These are phyloP conservation scores for Nicotiana paniculata DNA, from an alignment of 257 asterid species.

Conservation along the genomic window DNA sequence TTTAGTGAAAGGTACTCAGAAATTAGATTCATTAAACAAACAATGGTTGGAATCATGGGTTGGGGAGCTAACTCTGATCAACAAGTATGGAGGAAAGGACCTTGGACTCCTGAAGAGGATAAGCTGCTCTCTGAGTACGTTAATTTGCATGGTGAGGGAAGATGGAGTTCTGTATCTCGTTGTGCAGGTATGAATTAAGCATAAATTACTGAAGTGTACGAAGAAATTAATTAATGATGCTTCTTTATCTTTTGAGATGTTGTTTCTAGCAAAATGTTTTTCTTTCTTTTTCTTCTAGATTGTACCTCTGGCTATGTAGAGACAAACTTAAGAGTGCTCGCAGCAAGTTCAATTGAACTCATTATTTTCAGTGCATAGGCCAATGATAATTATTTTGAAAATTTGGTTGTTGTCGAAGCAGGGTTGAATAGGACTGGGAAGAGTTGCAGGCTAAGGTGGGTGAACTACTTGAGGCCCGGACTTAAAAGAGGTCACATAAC, in stretches of 20 bases:
- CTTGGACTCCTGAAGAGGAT: constrained; percentile 46
- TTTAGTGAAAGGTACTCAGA: background rate
- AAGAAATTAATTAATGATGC: background rate
- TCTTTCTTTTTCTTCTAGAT: background rate
- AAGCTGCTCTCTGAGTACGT: constrained; percentile 28
- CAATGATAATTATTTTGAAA: too few relatives aligned
- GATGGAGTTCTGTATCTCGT: constrained; percentile 40
- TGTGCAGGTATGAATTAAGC: constrained; percentile 20
- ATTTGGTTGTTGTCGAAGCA: background rate
- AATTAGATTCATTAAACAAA: background rate
- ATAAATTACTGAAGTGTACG: background rate
- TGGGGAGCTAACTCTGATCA: constrained; percentile 24
- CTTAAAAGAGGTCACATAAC: constrained; percentile 36
- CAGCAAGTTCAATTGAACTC: background rate
- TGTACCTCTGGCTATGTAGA: background rate
- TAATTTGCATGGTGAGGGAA: constrained; percentile 33
- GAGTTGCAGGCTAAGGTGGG: constrained; percentile 49
- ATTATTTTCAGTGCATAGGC: background rate
- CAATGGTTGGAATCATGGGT: constrained; percentile 17
- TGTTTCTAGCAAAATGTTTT: too few relatives aligned
- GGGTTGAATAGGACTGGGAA: constrained; percentile 43
- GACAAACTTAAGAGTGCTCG: too few relatives aligned
- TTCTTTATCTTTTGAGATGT: background rate
- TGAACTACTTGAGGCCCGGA: constrained; percentile 41
- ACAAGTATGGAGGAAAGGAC: constrained; percentile 37